These are phyloP conservation scores for Heterobasidion irregulare DNA, from an alignment of 1,284 basidiomycete species.

Conservation along the genomic window DNA sequence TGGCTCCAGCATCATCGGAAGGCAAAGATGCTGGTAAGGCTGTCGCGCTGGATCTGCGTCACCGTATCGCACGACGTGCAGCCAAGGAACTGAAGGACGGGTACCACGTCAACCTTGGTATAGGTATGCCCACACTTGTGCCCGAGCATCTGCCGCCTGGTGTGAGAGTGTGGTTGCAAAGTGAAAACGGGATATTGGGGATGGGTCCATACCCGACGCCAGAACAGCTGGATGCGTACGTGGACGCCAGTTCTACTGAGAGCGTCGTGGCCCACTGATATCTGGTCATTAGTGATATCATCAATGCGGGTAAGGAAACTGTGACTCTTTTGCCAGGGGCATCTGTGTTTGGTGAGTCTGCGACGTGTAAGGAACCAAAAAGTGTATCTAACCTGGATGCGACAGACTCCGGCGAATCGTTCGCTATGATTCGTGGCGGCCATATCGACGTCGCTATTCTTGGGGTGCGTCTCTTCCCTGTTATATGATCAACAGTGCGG, in stretches of 20 bases:
- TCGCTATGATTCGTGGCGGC: conserved; percentile 94
- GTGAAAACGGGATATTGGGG: conserved; percentile 91
- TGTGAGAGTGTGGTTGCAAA: conserved; percentile 88
- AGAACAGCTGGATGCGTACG: conserved; percentile 84
- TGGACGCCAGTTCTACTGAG: conserved; percentile 9
- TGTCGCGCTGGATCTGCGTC: conserved; percentile 39
- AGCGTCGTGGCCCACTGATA: background rate
- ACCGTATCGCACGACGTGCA: conserved; percentile 79
- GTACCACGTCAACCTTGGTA: conserved; percentile 65
- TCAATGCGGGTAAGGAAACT: conserved; percentile 96
- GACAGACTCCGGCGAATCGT: conserved; percentile 81
- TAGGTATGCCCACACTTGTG: conserved; percentile 92
- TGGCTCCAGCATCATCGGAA: conserved; percentile 36
- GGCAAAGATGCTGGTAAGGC: conserved; percentile 36
- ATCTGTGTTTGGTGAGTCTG: conserved; percentile 69
- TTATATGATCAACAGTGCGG: background rate
- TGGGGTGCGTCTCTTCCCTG: conserved; percentile 31
- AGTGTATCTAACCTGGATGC: background rate
- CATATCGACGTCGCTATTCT: conserved; percentile 93
- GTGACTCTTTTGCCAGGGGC: conserved; percentile 89
- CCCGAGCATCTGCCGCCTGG: conserved; percentile 76
- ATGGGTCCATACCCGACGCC: conserved; percentile 93
- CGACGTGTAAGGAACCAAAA: background rate
- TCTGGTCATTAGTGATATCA: conserved; percentile 57
- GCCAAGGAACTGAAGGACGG: conserved; percentile 90